phyloP scores from a whole-genome alignment of 1,284 basidiomycete species.

The Ceratobasidium sp. region DNA sequence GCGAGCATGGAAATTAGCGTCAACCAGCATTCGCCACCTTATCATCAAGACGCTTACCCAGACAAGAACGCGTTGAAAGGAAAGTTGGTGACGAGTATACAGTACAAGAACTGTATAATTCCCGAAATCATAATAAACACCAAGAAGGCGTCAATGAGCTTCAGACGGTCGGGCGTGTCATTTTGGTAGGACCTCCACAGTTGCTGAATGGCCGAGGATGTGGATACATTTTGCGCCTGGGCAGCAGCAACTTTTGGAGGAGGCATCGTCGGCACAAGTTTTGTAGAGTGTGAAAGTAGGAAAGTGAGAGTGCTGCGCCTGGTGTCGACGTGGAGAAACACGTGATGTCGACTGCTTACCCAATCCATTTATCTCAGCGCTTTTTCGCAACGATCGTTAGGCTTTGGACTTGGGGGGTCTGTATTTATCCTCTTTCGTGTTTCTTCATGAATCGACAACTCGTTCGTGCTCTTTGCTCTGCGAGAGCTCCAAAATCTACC shows the following conservation, averaged over 20 bases:
- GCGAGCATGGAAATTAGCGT: constrained; percentile 13
- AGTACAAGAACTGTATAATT: constrained; percentile 89
- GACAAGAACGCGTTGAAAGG: constrained; percentile 98
- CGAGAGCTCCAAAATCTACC: background rate
- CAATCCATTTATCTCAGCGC: constrained; percentile 20
- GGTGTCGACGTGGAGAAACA: constrained; percentile 47
- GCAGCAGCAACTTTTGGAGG: constrained; percentile 31
- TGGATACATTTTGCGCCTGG: constrained; percentile 8
- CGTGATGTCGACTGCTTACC: constrained; percentile 35
- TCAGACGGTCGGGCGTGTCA: constrained; percentile 82
- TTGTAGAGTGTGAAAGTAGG: constrained; percentile 41
- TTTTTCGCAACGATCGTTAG: constrained; percentile 29
- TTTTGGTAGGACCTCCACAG: constrained; percentile 80
- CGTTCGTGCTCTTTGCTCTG: constrained; percentile 1
- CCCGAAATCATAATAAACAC: constrained; percentile 93
- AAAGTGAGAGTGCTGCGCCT: constrained; percentile 40
- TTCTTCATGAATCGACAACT: background rate
- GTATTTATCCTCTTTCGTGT: background rate
- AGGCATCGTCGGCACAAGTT: constrained; percentile 43
- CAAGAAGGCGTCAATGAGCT: constrained; percentile 93
- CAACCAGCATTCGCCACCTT: background rate
- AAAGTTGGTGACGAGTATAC: constrained; percentile 88
- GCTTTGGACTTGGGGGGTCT: background rate
- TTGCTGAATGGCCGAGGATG: constrained; percentile 55
- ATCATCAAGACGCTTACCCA: constrained; percentile 61